These are phyloP conservation scores for Cetradonia linearis DNA, from an alignment of 495 filamentous ascomycete species.

Conservation along the genomic window DNA sequence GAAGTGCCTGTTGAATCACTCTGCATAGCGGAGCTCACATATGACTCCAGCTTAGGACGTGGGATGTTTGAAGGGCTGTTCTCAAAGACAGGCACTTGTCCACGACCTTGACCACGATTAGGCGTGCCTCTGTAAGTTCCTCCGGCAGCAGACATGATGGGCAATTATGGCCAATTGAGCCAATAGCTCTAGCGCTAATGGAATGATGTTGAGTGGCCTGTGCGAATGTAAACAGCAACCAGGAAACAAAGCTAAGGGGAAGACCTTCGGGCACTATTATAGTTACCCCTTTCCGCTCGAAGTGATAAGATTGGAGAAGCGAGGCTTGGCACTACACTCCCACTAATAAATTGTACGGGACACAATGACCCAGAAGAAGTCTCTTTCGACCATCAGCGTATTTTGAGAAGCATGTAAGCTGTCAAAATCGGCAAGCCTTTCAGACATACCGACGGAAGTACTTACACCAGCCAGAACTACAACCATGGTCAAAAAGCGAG, in stretches of 20 bases:
- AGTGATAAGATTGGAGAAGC: conserved; percentile 14
- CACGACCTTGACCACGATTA: conserved; percentile 48
- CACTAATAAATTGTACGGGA: conserved; percentile 7
- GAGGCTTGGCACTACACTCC: conserved; percentile 1
- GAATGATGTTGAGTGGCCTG: conserved; percentile 3
- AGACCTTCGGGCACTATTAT: background rate
- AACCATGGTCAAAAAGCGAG: conserved; percentile 99
- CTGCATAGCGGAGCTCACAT: conserved; percentile 38
- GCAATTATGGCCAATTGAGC: conserved; percentile 7
- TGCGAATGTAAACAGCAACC: conserved; percentile 12
- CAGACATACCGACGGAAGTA: background rate
- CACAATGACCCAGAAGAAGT: background rate
- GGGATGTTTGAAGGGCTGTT: conserved; percentile 67
- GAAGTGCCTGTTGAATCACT: conserved; percentile 60
- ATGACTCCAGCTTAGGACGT: conserved; percentile 64
- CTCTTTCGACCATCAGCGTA: conserved; percentile 1
- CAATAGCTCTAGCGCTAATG: conserved; percentile 6
- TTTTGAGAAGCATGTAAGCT: background rate
- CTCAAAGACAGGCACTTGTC: conserved; percentile 55
- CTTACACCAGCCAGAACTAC: conserved; percentile 36
- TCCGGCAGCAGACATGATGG: conserved; percentile 50
- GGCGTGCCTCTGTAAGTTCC: conserved; percentile 52
- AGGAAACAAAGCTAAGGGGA: background rate
- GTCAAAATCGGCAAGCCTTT: rapidly evolving
- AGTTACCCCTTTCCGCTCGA: background rate